phyloP scores from a whole-genome alignment of 345 rosid species.

The Hypericum perforatum region DNA sequence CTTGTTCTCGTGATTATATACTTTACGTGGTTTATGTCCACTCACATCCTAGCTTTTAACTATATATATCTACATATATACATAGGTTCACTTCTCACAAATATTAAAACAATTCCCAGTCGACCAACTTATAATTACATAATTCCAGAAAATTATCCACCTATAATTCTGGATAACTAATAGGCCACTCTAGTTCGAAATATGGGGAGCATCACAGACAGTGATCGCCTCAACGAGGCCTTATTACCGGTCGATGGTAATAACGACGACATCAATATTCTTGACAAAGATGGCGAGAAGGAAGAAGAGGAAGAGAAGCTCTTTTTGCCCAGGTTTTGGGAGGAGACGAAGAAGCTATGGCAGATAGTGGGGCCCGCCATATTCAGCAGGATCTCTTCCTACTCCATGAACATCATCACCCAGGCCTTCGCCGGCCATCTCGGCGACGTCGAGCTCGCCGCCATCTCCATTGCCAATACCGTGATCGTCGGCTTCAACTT shows the following conservation, averaged over 20 bases:
- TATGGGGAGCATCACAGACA: neutral
- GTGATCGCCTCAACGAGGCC: constrained; percentile 1
- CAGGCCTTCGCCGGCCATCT: constrained; percentile 62
- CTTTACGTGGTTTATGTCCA: too few relatives aligned
- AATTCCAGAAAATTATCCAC: too few relatives aligned
- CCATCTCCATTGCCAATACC: constrained; percentile 48
- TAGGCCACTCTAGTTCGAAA: neutral
- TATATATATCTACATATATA: too few relatives aligned
- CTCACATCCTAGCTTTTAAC: too few relatives aligned
- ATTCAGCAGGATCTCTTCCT: constrained; percentile 40
- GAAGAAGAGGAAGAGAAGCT: neutral
- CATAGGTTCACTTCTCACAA: too few relatives aligned
- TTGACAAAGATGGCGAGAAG: too few relatives aligned
- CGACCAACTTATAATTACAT: too few relatives aligned
- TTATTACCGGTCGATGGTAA: constrained; percentile 1
- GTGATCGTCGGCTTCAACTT: constrained; percentile 62
- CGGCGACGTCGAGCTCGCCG: constrained; percentile 52
- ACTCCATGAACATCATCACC: constrained; percentile 40
- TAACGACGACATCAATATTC: too few relatives aligned
- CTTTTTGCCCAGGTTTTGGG: constrained; percentile 8
- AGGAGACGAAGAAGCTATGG: constrained; percentile 48
- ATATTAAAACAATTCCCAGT: too few relatives aligned
- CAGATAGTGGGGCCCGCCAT: constrained; percentile 53
- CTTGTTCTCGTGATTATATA: too few relatives aligned
- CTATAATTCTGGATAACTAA: too few relatives aligned